Base-by-base conservation (phyloP, 2,329 filamentous ascomycete species). In the Colletotrichum sp. region DNA sequence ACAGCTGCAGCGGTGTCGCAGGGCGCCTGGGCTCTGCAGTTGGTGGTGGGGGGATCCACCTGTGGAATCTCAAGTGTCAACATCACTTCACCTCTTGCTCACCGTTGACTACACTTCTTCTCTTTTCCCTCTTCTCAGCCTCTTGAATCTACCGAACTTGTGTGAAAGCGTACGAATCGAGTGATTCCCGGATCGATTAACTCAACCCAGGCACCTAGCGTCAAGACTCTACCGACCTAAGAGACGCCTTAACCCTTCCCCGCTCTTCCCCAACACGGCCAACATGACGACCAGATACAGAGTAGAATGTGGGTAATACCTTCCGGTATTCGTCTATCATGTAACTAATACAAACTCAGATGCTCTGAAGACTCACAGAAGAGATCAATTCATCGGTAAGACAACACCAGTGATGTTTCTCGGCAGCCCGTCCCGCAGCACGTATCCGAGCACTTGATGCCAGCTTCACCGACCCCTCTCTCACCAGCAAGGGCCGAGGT, bases 351-450 rank as follows among this genome's bases (percentile, higher is more conserved):
- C 18, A 67, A 3, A 68, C 70, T 25, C 78, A 92, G 90, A 92
- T 87, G 89, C 90, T 62, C 88, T 91, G 81, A 92, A 98, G 90
- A 96, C 96, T 68, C 96, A 98, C 87, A 92, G 96, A 71, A 90
- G 96, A 83, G 96, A 98, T 84, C 96, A 98, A 84, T 92, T 98
- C 81, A 95, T 96, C 85, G 89, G 94, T 94, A 87, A 75, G 84
- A 25, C 52, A 66, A 48, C 55, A n/a, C 65, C 27, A 30, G 25
- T 34, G 22, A 28, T 18, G n/a, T 30, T 48, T 61, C 36, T 16
- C 43, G 6, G 34, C 22, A 39, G 34, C 52, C 22, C 13, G 34
- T 28, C 18, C 27, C 52, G 28, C 27, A 39, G 34, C 55, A 48
- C 61, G 52, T 52, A 28, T 39, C 27, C 5, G n/a, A n/a, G 48